A percentile compares a stretch with the other conserved stretches of the same genome.
Evolutionary conservation across 2,329 filamentous ascomycete species (phyloP).

Genomic region (Dendryphion nanum): DNA sequence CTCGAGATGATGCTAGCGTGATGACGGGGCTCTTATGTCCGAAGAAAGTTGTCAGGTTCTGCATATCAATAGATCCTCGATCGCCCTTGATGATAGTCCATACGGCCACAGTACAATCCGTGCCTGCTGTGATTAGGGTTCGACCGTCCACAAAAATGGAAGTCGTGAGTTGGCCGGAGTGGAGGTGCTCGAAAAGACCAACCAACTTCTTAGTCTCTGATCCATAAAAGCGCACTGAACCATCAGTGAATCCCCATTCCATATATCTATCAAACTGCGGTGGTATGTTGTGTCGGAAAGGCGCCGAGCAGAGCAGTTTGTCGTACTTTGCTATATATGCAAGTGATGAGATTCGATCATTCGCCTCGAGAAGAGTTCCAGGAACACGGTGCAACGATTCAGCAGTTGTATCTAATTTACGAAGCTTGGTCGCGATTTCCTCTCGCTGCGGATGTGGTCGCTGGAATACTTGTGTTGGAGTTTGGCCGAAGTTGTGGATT

Average conservation of each 20-base stretch:
- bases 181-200: slow-evolving; percentile 89
- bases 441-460: slow-evolving; percentile 78
- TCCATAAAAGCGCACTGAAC: slow-evolving; percentile 86
- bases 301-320: slow-evolving; percentile 76
- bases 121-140: slow-evolving; percentile 86
- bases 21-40: slow-evolving; percentile 85
- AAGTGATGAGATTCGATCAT: slow-evolving; percentile 77
- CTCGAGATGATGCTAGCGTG: slow-evolving; percentile 78
- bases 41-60: slow-evolving; percentile 78
- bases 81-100: slow-evolving; percentile 72
- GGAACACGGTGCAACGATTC: slow-evolving; percentile 75
- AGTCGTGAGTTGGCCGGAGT: slow-evolving; percentile 83
- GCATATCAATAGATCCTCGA: slow-evolving; percentile 65
- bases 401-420: slow-evolving; percentile 74
- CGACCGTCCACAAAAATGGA: slow-evolving; percentile 85
- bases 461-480: slow-evolving; percentile 89
- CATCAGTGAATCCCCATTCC: slow-evolving; percentile 95
- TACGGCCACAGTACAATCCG: slow-evolving; percentile 86
- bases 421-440: slow-evolving; percentile 61
- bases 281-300: slow-evolving; percentile 83
- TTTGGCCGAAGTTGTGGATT: slow-evolving; percentile 98
- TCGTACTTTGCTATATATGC: slow-evolving; percentile 78
- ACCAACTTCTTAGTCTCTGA: slow-evolving; percentile 79
- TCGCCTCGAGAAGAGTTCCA: slow-evolving; percentile 70
- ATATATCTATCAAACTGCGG: slow-evolving; percentile 86